Conservation (phyloP, 2,329 filamentous ascomycete genomes). For the Pseudovirgaria hyperparasitica region DNA sequence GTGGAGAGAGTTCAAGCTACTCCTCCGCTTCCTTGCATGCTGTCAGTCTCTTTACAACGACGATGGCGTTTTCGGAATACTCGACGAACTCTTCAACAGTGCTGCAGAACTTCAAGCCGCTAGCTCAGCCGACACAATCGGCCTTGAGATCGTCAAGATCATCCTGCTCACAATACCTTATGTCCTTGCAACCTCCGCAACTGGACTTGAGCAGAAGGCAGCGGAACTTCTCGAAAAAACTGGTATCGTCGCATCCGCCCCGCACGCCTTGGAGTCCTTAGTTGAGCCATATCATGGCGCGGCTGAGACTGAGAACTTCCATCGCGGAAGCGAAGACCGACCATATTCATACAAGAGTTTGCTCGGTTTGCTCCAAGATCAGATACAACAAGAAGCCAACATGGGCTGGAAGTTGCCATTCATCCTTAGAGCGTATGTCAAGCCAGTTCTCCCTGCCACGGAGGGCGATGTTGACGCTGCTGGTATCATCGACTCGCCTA, state of each 20-base stretch:
- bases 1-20: constrained; percentile 85
- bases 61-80: constrained; percentile 70
- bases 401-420: constrained; percentile 62
- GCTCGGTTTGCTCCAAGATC: constrained; percentile 71
- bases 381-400: constrained; percentile 64
- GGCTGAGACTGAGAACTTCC: too few species aligned
- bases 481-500: constrained; percentile 34
- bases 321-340: constrained; percentile 48
- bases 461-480: constrained; percentile 52
- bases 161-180: constrained; percentile 93
- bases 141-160: constrained; percentile 85
- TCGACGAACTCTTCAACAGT: constrained; percentile 81
- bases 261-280: constrained; percentile 69
- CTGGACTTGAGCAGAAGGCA: constrained; percentile 49
- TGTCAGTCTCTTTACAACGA: constrained; percentile 69
- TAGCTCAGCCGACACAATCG: constrained; percentile 78
- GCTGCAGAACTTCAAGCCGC: constrained; percentile 90
- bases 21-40: constrained; percentile 80
- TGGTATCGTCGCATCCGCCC: constrained; percentile 82
- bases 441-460: constrained; percentile 37
- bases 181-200: constrained; percentile 39
- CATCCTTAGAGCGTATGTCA: constrained; percentile 42
- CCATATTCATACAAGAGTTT: constrained; percentile 55
- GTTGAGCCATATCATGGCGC: constrained; percentile 65
- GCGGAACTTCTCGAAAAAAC: constrained; percentile 80